Evolutionary conservation across 768 basidiomycete genomes (phyloP).

Genomic region (Lactarius indigo): DNA sequence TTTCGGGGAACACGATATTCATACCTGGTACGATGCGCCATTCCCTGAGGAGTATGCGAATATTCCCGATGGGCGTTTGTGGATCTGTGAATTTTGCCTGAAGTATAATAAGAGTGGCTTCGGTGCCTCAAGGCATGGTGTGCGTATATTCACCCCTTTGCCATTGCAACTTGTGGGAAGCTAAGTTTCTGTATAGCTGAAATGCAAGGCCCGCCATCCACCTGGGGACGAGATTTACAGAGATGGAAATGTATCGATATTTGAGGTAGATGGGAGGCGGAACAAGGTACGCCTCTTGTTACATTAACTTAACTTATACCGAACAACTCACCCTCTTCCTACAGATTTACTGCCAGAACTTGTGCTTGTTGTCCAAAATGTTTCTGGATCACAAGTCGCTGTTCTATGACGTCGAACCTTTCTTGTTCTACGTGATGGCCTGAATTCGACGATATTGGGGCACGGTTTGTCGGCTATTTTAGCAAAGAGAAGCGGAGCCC

Average conservation of each 20-base stretch:
- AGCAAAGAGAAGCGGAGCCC: constrained; percentile 97
- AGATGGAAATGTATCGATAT: constrained; percentile 83
- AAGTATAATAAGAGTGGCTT: constrained; percentile 98
- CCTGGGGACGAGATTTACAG: constrained; percentile 98
- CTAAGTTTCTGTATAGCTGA: constrained; percentile 52
- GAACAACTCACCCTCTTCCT: background rate
- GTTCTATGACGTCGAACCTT: constrained; percentile 99
- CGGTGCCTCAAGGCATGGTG: constrained; percentile 79
- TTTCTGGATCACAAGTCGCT: constrained; percentile 98
- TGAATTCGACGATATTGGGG: constrained; percentile 83
- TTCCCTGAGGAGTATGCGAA: constrained; percentile 96
- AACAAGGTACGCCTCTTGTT: constrained; percentile 64
- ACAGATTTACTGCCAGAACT: constrained; percentile 97
- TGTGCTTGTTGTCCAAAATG: constrained; percentile 97
- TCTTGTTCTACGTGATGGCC: constrained; percentile 99
- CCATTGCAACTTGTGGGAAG: background rate
- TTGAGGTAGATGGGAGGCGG: constrained; percentile 96
- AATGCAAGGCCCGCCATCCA: constrained; percentile 93
- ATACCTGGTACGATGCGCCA: constrained; percentile 98
- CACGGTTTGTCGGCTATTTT: constrained; percentile 97
- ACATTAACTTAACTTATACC: background rate
- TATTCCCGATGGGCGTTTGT: constrained; percentile 86
- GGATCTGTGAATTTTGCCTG: constrained; percentile 97
- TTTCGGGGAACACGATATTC: constrained; percentile 88
- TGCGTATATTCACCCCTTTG: constrained; percentile 40